Conservation (phyloP, 768 basidiomycete species). For the Glaciozyma martinii region DNA sequence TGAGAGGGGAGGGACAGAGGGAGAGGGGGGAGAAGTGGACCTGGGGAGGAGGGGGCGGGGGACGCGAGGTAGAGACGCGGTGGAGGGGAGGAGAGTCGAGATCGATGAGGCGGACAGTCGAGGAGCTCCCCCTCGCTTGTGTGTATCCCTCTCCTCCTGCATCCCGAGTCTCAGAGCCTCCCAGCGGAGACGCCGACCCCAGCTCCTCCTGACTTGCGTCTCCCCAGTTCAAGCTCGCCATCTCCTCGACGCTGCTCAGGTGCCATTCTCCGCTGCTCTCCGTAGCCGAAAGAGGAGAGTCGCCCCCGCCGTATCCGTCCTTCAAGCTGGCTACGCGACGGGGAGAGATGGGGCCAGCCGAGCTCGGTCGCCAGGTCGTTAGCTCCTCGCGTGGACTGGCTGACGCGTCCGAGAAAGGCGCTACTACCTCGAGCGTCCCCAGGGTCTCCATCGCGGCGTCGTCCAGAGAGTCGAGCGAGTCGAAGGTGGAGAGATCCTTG, state of each 20-base stretch:
- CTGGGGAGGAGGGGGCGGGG: conserved; percentile 1
- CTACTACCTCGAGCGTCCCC: background rate
- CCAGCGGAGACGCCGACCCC: too few relatives aligned
- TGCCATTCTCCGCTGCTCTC: background rate
- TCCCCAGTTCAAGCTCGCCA: conserved; percentile 1
- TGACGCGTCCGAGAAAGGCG: too few relatives aligned
- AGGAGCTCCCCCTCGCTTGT: background rate
- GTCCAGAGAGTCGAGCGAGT: background rate
- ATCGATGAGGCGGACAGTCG: conserved; percentile 12
- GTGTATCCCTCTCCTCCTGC: conserved; percentile 2
- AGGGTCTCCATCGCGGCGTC: conserved; percentile 15
- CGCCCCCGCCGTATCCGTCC: background rate
- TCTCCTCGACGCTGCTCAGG: background rate
- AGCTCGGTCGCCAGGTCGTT: too few relatives aligned
- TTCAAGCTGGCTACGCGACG: background rate
- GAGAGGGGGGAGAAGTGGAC: conserved; percentile 29
- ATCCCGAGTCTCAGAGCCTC: too few relatives aligned
- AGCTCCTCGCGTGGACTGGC: too few relatives aligned
- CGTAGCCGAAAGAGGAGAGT: background rate
- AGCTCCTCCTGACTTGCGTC: background rate
- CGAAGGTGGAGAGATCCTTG: background rate
- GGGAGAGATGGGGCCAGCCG: conserved; percentile 1
- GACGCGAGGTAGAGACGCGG: conserved; percentile 3
- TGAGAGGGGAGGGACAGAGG: conserved; percentile 23
- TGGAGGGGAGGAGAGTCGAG: conserved; percentile 22